Percentiles rank a stretch among this genome's conserved stretches.
Conservation (phyloP, 352 stramenopile species). For the Phytophthora citrophthora region DNA sequence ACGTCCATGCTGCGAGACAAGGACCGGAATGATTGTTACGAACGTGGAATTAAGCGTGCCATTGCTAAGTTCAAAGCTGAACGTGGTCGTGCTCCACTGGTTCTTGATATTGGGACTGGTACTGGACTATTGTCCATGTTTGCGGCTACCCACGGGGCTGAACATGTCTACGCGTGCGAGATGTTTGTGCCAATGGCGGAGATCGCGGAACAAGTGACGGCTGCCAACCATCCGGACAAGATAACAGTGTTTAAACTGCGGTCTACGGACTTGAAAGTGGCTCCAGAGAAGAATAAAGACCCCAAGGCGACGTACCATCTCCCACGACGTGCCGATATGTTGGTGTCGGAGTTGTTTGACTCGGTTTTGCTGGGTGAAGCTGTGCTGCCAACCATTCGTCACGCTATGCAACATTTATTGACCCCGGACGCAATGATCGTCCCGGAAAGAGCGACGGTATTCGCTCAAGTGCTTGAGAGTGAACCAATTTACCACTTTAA, state of each 20-base stretch:
- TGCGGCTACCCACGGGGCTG: slow-evolving; percentile 81
- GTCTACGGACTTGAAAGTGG: slow-evolving; percentile 75
- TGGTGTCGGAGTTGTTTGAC: slow-evolving; percentile 95
- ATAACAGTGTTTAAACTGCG: slow-evolving; percentile 82
- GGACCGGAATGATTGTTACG: slow-evolving; percentile 82
- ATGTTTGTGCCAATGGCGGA: slow-evolving; percentile 89
- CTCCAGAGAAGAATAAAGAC: slow-evolving; percentile 17
- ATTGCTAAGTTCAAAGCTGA: slow-evolving; percentile 60
- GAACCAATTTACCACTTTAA: slow-evolving; percentile 75
- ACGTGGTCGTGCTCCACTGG: slow-evolving; percentile 55
- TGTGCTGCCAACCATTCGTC: slow-evolving; percentile 83
- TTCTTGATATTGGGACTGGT: slow-evolving; percentile 86
- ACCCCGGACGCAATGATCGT: slow-evolving; percentile 66
- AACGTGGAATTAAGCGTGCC: slow-evolving; percentile 66
- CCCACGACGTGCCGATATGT: slow-evolving; percentile 81
- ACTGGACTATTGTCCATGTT: slow-evolving; percentile 90
- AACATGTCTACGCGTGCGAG: slow-evolving; percentile 93
- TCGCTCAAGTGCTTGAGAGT: slow-evolving; percentile 74
- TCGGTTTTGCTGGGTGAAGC: slow-evolving; percentile 91
- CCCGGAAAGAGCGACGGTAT: slow-evolving; percentile 70
- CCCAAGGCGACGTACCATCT: slow-evolving; percentile 43
- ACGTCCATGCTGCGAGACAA: slow-evolving; percentile 86
- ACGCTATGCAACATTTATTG: slow-evolving; percentile 77
- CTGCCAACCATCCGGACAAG: slow-evolving; percentile 66
- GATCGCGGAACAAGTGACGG: slow-evolving; percentile 77